Percentiles rank a stretch among this genome's conserved stretches.
Conservation (phyloP, 805 yeast species). For the Teunomyces kruisii region DNA sequence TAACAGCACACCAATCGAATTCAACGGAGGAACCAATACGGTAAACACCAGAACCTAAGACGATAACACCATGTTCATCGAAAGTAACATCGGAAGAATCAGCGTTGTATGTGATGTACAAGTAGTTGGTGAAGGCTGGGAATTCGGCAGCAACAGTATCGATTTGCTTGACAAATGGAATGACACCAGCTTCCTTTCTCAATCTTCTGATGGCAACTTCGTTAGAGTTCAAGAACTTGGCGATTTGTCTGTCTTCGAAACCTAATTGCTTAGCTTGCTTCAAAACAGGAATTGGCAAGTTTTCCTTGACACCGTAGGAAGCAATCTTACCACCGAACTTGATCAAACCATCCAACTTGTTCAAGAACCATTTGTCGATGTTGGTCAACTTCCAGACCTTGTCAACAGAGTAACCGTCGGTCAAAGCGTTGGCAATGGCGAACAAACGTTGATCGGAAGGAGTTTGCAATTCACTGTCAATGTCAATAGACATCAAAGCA, state of each 20-base stretch:
- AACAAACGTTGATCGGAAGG: slow-evolving; percentile 97
- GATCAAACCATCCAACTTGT: slow-evolving; percentile 77
- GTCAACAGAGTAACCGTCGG: slow-evolving; percentile 86
- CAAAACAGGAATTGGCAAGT: slow-evolving; percentile 61
- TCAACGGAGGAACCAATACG: slow-evolving; percentile 98
- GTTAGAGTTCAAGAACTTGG: slow-evolving; percentile 81
- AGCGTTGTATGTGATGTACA: slow-evolving; percentile 93
- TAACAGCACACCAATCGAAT: slow-evolving; percentile 99
- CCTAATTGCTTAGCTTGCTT: slow-evolving; percentile 95
- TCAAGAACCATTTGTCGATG: slow-evolving; percentile 95
- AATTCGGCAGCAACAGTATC: slow-evolving; percentile 99
- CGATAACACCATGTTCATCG: slow-evolving; percentile 92
- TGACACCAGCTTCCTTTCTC: slow-evolving; percentile 81
- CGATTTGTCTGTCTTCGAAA: slow-evolving; percentile 95
- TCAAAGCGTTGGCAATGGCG: slow-evolving; percentile 93
- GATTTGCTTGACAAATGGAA: slow-evolving; percentile 93
- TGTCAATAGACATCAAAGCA: slow-evolving; percentile 86
- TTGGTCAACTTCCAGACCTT: slow-evolving; percentile 87
- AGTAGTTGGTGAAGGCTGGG: slow-evolving; percentile 93
- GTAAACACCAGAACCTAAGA: slow-evolving; percentile 96
- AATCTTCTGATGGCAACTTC: slow-evolving; percentile 90
- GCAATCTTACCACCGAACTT: slow-evolving; percentile 64
- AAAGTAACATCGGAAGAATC: slow-evolving; percentile 83
- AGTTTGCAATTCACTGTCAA: slow-evolving; percentile 89
- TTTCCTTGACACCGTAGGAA: slow-evolving; percentile 54